Evolutionary conservation across 139 green algal species (phyloP).

Genomic region (Mesotaenium endlicherianum): DNA sequence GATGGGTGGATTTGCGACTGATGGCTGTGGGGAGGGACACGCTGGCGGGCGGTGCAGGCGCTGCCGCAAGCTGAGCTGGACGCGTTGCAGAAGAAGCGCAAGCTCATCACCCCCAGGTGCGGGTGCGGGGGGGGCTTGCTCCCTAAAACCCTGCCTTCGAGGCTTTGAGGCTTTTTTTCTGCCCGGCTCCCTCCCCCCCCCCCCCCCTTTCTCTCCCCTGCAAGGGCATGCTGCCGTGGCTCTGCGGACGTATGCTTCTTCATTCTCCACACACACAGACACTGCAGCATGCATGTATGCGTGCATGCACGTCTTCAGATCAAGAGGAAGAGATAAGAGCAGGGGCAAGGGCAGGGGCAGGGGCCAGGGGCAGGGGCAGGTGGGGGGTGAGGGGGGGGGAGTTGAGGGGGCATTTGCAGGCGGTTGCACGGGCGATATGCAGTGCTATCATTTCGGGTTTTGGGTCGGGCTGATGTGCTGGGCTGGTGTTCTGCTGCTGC

Average conservation of each 20-base stretch:
- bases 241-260: too few relatives aligned
- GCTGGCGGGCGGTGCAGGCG: slow-evolving; percentile 1
- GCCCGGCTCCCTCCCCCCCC: background rate
- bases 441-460: too few relatives aligned
- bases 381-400: background rate
- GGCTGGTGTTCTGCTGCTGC: background rate
- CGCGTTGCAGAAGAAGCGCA: slow-evolving; percentile 53
- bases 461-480: too few relatives aligned
- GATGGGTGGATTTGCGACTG: too few relatives aligned
- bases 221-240: background rate
- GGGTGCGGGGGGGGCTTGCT: slow-evolving; percentile 49
- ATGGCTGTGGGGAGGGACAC: too few relatives aligned
- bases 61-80: slow-evolving; percentile 17
- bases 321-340: too few relatives aligned
- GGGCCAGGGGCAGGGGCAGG: background rate
- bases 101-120: slow-evolving; percentile 40
- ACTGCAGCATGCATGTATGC: background rate
- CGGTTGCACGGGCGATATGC: too few relatives aligned
- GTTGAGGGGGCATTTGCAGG: too few relatives aligned
- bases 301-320: too few relatives aligned
- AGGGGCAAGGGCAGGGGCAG: background rate
- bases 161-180: too few relatives aligned
- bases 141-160: too few relatives aligned
- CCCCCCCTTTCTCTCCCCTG: background rate
- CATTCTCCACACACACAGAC: too few relatives aligned